phyloP scores from a whole-genome alignment of 1,284 basidiomycete genomes.

The Bondarzewia mesenterica region DNA sequence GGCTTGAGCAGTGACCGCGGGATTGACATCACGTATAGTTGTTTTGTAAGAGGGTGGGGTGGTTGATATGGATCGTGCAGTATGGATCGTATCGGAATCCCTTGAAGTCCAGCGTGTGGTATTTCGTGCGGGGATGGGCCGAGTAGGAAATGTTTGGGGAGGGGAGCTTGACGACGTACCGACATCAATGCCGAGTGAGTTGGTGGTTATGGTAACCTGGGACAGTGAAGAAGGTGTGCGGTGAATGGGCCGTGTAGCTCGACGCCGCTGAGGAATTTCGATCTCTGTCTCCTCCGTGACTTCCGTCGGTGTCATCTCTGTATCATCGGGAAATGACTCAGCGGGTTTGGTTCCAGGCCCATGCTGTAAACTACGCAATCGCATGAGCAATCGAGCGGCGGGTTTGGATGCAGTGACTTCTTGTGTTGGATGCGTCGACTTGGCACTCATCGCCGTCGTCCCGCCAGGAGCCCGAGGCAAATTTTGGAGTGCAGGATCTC shows the following conservation, averaged over 20 bases:
- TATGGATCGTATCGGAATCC: constrained; percentile 30
- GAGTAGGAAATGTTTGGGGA: constrained; percentile 11
- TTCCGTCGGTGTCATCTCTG: constrained; percentile 7
- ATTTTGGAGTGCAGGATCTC: neutral
- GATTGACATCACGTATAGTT: constrained; percentile 10
- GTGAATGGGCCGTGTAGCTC: no score
- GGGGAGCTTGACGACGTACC: constrained; percentile 11
- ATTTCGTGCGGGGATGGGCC: constrained; percentile 16
- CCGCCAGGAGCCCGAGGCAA: no score
- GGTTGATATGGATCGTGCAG: constrained; percentile 28
- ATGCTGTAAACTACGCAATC: constrained; percentile 10
- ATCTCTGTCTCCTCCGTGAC: constrained; percentile 16
- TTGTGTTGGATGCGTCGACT: constrained; percentile 7
- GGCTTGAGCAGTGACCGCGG: constrained; percentile 7
- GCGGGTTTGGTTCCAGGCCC: neutral
- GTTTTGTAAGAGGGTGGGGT: constrained; percentile 45
- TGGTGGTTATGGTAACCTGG: constrained; percentile 19
- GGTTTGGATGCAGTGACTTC: constrained; percentile 2
- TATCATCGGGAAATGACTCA: constrained; percentile 7
- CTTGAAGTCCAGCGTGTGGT: constrained; percentile 20
- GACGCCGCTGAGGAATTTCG: constrained; percentile 12
- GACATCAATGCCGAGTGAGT: constrained; percentile 20
- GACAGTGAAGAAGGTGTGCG: constrained; percentile 1
- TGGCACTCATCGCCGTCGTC: constrained; percentile 1
- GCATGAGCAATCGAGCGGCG: constrained; percentile 12